Evolutionary conservation across 345 rosid species (phyloP).

Genomic region (Eutrema heterophyllum): DNA sequence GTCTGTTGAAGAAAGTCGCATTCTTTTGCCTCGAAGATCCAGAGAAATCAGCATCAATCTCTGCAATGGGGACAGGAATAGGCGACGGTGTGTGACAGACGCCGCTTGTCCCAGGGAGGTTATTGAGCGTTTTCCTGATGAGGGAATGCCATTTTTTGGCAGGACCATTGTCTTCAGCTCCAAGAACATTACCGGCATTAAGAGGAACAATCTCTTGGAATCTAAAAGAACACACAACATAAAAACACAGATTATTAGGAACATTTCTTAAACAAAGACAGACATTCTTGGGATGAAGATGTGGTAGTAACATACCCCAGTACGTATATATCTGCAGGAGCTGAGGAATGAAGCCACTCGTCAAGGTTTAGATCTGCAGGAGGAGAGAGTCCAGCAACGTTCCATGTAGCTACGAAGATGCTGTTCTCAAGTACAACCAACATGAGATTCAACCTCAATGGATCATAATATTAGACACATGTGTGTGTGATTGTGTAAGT

Average conservation of each 20-base stretch:
- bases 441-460: neutral
- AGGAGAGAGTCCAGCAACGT: conserved; percentile 96
- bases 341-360: conserved; percentile 95
- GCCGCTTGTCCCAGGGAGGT: conserved; percentile 62
- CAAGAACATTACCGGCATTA: conserved; percentile 94
- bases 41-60: conserved; percentile 91
- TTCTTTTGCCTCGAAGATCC: conserved; percentile 88
- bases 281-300: neutral
- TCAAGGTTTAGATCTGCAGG: conserved; percentile 75
- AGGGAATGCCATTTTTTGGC: conserved; percentile 93
- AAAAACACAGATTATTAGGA: neutral
- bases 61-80: conserved; percentile 82
- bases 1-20: conserved; percentile 72
- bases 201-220: conserved; percentile 99
- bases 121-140: conserved; percentile 73
- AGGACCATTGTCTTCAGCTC: conserved; percentile 97
- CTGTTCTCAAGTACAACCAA: conserved; percentile 43
- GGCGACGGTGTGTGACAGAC: conserved; percentile 78
- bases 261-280: conserved; percentile 8
- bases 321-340: conserved; percentile 95
- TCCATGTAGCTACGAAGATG: conserved; percentile 91
- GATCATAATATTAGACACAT: neutral
- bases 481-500: neutral
- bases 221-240: conserved; percentile 32
- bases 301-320: conserved; percentile 57